Conservation (phyloP, 805 yeast genomes). For the Priceomyces medius region DNA sequence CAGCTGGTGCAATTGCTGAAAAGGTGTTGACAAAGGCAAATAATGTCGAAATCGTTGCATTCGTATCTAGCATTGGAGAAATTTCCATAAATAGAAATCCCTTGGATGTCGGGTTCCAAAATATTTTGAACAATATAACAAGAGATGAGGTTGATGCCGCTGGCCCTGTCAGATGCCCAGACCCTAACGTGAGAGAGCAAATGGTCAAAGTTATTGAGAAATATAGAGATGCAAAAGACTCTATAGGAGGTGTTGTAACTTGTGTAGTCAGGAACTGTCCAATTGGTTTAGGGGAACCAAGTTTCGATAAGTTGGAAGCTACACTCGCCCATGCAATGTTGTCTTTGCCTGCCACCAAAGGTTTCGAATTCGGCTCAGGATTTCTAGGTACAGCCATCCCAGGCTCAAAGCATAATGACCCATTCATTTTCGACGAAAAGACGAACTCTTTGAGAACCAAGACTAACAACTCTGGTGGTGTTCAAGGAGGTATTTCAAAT, state of each 20-base stretch:
- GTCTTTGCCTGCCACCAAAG: conserved; percentile 96
- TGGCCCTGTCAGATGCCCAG: conserved; percentile 96
- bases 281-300: conserved; percentile 96
- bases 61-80: conserved; percentile 89
- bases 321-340: conserved; percentile 95
- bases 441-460: conserved; percentile 71
- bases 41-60: conserved; percentile 91
- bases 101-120: conserved; percentile 59
- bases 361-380: conserved; percentile 97
- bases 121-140: conserved; percentile 70
- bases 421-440: conserved; percentile 63
- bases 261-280: conserved; percentile 95
- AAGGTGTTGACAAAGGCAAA: conserved; percentile 75
- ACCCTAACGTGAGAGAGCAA: conserved; percentile 59
- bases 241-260: conserved; percentile 97
- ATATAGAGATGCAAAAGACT: conserved; percentile 82
- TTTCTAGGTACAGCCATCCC: conserved; percentile 86
- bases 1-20: conserved; percentile 98
- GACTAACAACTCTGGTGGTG: conserved; percentile 94
- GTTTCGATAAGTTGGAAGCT: conserved; percentile 95
- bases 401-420: conserved; percentile 93
- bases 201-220: conserved; percentile 88
- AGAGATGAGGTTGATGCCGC: conserved; percentile 84
- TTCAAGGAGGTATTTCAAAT: conserved; percentile 96
- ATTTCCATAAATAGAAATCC: conserved; percentile 76